Evolutionary conservation across 306 rosid species (phyloP).

Genomic region (Styphnolobium japonicum): DNA sequence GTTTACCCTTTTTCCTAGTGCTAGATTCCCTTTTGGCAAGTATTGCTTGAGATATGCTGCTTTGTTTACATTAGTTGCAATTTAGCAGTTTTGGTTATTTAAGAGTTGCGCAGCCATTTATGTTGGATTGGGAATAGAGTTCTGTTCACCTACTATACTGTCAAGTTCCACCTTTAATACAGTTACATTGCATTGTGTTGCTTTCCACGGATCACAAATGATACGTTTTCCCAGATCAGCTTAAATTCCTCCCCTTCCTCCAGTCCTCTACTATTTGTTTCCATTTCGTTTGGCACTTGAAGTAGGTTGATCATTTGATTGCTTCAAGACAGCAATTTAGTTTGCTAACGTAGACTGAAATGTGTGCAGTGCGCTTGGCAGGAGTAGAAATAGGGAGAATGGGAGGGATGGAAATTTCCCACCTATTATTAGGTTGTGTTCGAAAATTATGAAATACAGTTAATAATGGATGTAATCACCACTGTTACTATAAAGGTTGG

Average conservation of each 20-base stretch:
- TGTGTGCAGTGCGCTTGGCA: no score
- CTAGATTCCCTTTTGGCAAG: not conserved
- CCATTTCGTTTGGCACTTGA: not conserved
- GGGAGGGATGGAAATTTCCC: no score
- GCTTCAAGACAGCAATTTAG: no score
- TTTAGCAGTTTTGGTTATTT: constrained; percentile 18
- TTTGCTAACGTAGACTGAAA: no score
- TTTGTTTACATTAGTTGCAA: not conserved
- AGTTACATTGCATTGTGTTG: not conserved
- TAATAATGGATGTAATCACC: no score
- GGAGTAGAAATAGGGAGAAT: no score
- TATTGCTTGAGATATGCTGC: not conserved
- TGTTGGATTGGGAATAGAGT: constrained; percentile 1
- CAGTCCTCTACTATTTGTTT: not conserved
- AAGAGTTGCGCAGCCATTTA: not conserved
- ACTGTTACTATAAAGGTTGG: no score
- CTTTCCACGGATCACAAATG: not conserved
- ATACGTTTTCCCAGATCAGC: not conserved
- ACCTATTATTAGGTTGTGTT: no score
- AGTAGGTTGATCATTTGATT: not conserved
- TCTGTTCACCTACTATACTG: not conserved
- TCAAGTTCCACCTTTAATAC: not conserved
- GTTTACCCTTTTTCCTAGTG: not conserved
- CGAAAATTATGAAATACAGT: no score
- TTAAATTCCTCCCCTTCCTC: not conserved